Conservation (phyloP, 202 grass and related monocot species). For the Setaria viridis region DNA sequence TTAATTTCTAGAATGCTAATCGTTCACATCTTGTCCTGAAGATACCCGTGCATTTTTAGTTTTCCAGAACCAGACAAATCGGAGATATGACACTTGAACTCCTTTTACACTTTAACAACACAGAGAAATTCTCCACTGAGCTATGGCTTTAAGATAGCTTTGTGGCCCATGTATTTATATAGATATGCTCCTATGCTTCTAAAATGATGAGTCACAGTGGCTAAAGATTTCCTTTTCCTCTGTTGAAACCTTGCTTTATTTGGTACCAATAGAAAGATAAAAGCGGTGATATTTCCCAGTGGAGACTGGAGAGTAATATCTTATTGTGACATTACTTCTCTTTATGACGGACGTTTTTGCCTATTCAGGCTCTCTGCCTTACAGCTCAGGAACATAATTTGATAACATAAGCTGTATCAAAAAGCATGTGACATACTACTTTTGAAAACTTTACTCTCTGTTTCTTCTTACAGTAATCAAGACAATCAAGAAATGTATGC, state of each 20-base stretch:
- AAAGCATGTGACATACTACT: not conserved
- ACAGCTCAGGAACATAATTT: slow-evolving; percentile 5
- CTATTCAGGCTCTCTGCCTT: not conserved
- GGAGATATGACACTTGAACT: not conserved
- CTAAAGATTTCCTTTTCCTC: not conserved
- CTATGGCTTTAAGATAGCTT: not conserved
- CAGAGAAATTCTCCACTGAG: not conserved
- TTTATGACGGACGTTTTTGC: not conserved
- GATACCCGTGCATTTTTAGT: not conserved
- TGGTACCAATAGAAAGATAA: not conserved
- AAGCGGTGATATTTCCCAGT: not conserved
- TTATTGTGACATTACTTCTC: not conserved
- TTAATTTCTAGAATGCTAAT: not conserved
- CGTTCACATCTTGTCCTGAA: not conserved
- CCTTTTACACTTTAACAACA: not conserved
- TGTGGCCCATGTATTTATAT: not conserved
- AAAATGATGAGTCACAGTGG: not conserved
- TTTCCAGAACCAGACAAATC: not conserved
- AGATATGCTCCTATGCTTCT: not conserved
- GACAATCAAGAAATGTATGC: not conserved
- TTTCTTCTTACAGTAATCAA: slow-evolving; percentile 9
- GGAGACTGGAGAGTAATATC: not conserved
- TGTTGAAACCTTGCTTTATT: not conserved
- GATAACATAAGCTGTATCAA: not conserved
- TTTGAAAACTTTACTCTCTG: not conserved